Base-by-base conservation (phyloP, 2,329 filamentous ascomycete genomes). In the Geosmithia putterillii region DNA sequence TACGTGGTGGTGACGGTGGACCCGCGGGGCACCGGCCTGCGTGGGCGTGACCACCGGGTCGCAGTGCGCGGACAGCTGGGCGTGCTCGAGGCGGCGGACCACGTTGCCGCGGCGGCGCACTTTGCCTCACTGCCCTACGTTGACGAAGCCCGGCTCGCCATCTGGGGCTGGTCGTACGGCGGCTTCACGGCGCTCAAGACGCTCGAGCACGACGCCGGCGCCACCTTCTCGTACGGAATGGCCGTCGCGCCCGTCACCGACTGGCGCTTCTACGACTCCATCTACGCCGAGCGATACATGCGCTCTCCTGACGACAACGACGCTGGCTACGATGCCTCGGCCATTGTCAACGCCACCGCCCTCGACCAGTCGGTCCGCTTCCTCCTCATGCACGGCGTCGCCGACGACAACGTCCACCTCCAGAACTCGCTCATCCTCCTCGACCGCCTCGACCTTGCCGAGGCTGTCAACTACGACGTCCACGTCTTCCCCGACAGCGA, bases 151-250 rank as follows among this genome's bases (percentile, higher is more conserved):
- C 79, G 85, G 44, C 77, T 98, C 52, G 89, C 88, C 18, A 94
- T 98, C 57, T 98, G 92, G 92, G 92, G 92, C 40, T 98, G 92
- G 92, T 94, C 86, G 49, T 98, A 92, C 57, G 92, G 92, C 45
- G 92, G 92, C 10, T 98, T 94, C 69, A 85, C 86, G 70, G 86
- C 92, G 6, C 74, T 98, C 54, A 98, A 98, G 69, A 92, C 87
- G 1, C 79, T 98, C 12, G 92, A 98, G 68, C 75, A 79, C 48
- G 92, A 98, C 58, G 90, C 79, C 8, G 92, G 94, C 5, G 61
- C 78, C 56, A 96, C 89, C 0, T 98, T 95, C 67, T 81, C 81
- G 50, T 98, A 98, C 60, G 94, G 92, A 52, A 95, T 98, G 85
- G 88, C 94, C 7, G 94, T 98, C 42, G 92, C 92, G 2, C 92